Conservation (phyloP, 345 rosid species). For the Eutrema yunnanense region DNA sequence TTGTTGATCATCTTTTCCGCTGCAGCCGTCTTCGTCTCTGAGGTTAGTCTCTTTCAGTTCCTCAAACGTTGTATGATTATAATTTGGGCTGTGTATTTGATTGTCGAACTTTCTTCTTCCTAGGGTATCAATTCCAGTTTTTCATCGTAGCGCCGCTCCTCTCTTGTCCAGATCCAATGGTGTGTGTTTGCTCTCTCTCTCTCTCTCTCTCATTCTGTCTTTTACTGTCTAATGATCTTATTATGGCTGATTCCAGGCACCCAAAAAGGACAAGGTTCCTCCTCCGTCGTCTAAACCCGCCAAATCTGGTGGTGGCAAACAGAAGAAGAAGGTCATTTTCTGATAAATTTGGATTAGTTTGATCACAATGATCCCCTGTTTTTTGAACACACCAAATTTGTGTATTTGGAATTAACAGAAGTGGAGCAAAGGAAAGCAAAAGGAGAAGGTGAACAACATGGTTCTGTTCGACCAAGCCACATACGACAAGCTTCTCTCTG, state of each 20-base stretch:
- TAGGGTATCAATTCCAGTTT: too few species aligned
- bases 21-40: too few species aligned
- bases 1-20: too few species aligned
- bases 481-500: constrained; percentile 40
- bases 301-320: constrained; percentile 52
- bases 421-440: constrained; percentile 57
- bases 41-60: too few species aligned
- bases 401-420: constrained; percentile 16
- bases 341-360: too few species aligned
- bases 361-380: neutral
- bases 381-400: too few species aligned
- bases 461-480: constrained; percentile 48
- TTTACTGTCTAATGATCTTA: neutral
- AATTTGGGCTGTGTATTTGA: too few species aligned
- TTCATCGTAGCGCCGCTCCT: neutral
- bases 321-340: constrained; percentile 42
- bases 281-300: constrained; percentile 54
- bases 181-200: neutral
- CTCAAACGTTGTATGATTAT: too few species aligned
- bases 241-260: constrained; percentile 33
- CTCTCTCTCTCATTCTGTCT: too few species aligned
- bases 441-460: constrained; percentile 56
- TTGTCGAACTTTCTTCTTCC: too few species aligned
- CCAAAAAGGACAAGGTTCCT: constrained; percentile 51
- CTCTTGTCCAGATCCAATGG: constrained; percentile 15